Evolutionary conservation across 2,329 filamentous ascomycete species (phyloP).

Genomic region (Sporothrix pallida): DNA sequence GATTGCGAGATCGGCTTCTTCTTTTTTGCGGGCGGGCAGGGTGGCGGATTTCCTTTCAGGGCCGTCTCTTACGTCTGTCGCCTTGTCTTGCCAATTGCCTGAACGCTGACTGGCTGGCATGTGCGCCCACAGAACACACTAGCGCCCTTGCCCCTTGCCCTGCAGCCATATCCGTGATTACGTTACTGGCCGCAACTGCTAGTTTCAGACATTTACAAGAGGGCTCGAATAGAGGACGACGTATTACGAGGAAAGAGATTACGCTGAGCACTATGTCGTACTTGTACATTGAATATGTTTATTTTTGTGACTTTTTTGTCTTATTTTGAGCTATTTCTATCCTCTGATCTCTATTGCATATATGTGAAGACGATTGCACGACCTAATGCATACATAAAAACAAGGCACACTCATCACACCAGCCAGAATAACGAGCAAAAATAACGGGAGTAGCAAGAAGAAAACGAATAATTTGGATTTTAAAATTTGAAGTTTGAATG

Average conservation of each 20-base stretch:
- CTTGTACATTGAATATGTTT: background rate
- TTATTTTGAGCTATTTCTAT: conserved; percentile 2
- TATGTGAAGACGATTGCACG: too few relatives aligned
- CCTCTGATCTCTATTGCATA: background rate
- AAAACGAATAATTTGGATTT: background rate
- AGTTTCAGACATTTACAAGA: conserved; percentile 2
- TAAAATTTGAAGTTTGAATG: background rate
- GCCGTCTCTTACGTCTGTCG: background rate
- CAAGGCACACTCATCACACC: too few relatives aligned
- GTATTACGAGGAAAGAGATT: too few relatives aligned
- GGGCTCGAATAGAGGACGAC: background rate
- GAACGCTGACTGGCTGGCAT: conserved; percentile 32
- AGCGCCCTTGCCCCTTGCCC: conserved; percentile 5
- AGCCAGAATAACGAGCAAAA: background rate
- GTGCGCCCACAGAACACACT: background rate
- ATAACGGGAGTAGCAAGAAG: too few relatives aligned
- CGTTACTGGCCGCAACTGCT: conserved; percentile 19
- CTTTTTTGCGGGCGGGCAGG: background rate
- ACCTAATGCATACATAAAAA: too few relatives aligned
- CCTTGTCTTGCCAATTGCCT: conserved; percentile 24
- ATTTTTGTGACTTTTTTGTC: background rate
- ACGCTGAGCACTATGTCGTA: background rate
- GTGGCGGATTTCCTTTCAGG: conserved; percentile 33
- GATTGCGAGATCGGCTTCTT: conserved; percentile 35
- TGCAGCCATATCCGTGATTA: background rate